Base-by-base conservation (phyloP, 345 rosid species). In the Boechera retrofracta region DNA sequence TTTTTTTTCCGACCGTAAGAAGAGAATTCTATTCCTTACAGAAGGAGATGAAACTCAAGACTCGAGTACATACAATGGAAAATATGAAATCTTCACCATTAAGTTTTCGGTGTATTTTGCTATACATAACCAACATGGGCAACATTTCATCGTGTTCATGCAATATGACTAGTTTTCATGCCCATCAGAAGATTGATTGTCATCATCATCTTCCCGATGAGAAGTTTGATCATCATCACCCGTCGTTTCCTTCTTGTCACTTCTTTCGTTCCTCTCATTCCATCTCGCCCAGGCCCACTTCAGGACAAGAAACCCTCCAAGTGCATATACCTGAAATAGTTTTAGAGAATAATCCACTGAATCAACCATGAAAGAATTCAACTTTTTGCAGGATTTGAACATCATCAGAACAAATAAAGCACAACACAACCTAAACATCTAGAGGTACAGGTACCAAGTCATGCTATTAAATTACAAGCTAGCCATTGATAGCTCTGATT, bases 201-300 rank as follows among this genome's bases (percentile, higher is more conserved):
- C 75, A 39, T 52, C 68, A 7, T 36, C 67, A 45, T 64, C 69
- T 24, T 42, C 53, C 3, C 2, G 54, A 16, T 59, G 68, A 66
- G 78, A 49, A 66, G 72, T 59, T 26, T 66, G 79, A 52, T 71
- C 80, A 48, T 73, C 77, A 31, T 80, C 83, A 10, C 72, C 87
- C 0, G 77, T 13, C 0, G 73, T 60, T 12, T 82, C 80, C 81
- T 85, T 85, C 69, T 82, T 81, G 59, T 68, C 80, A 42, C 68
- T 80, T 83, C 87, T 84, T 71, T 86, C 90, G 59, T 87, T 86
- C 81, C 97, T 85, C 83, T 91, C 97, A 18, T 84, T 84, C 97
- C 94, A 91, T 76, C 93, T 88, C 13, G 96, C 93, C 97, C 93
- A 88, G 2, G 85, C 83, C 98, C 98, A 93, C 71, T 80, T 87